A percentile compares a stretch with the other conserved stretches of the same genome.
These are phyloP conservation scores for Piper betle DNA, from an alignment of 164 flowering plant species.

Conservation along the genomic window DNA sequence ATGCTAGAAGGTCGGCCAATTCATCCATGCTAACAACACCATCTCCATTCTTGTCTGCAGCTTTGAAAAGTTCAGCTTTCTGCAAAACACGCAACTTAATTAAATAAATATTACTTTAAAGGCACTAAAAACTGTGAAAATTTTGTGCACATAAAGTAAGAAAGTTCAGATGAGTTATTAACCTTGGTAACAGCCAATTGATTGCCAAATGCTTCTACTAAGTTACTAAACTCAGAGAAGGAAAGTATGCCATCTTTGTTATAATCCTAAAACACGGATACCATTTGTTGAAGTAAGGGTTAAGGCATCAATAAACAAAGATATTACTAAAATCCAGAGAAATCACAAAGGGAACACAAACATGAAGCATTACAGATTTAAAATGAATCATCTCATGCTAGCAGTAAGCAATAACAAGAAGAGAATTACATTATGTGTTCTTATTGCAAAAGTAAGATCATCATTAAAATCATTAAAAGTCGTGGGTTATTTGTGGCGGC, in stretches of 20 bases:
- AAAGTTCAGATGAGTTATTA: not conserved
- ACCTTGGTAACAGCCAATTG: constrained; percentile 67
- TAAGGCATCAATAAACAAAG: too few relatives aligned
- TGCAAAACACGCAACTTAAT: constrained; percentile 13
- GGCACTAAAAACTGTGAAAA: not conserved
- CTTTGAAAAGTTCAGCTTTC: constrained; percentile 87
- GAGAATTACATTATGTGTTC: too few relatives aligned
- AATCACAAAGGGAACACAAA: too few relatives aligned
- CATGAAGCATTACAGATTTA: too few relatives aligned
- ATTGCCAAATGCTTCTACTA: constrained; percentile 87
- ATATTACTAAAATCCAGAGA: too few relatives aligned
- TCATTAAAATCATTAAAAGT: too few relatives aligned
- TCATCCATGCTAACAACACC: constrained; percentile 90
- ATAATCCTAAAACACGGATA: constrained; percentile 40
- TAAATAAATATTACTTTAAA: too few relatives aligned
- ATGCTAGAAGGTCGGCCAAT: constrained; percentile 68
- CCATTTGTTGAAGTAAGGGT: not conserved
- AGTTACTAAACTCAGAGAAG: constrained; percentile 60
- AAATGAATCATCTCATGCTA: too few relatives aligned
- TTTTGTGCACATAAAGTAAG: not conserved
- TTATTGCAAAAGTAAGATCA: too few relatives aligned
- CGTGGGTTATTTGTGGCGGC: too few relatives aligned
- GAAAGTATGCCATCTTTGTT: constrained; percentile 75
- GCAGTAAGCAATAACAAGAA: too few relatives aligned
- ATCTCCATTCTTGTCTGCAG: constrained; percentile 75